Base-by-base conservation (phyloP, 352 stramenopile genomes). In the Aphanomyces cochlioides region DNA sequence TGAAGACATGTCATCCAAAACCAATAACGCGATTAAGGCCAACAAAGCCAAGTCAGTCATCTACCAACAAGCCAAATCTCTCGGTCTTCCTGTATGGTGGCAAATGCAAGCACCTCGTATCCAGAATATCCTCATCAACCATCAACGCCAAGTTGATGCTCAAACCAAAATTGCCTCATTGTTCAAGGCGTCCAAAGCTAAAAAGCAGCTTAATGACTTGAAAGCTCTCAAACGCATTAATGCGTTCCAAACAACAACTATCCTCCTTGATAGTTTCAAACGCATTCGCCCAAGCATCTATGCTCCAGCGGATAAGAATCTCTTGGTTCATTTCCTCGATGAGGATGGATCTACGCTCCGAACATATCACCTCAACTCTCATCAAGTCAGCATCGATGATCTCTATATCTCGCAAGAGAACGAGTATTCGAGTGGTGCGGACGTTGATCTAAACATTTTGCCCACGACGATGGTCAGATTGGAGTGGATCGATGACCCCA, bases 321-420 rank as follows among this genome's bases (percentile, higher is more conserved):
- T 74, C 41, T 38, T 74, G 38, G n/a, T 76, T 50, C 58, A 76
- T 57, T 66, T 76, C 47, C 69, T 73, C 38, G 67, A 71, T 67
- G 38, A 39, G n/a, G 66, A 73, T 67, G 59, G 53, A n/a, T 65
- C 45, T 21, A 56, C 73, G 69, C 10, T 71, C 19, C 64, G 68
- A 48, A 64, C 72, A 28, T 76, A 76, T 61, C 72, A 73, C 71
- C 53, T 76, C 15, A 28, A 76, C 36, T 60, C 70, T 70, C 38
- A 67, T 40, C 15, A 74, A 53, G 70, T 76, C 7, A 74, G 73
- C 59, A 59, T 72, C 43, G 45, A 72, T 34, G 73, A 76, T 66
- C 61, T 76, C 53, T 76, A 71, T 63, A 68, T 76, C 36, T 47
- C 61, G 70, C 41, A 71, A 65, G 66, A 76, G 61, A 74, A 76